Evolutionary conservation across 352 stramenopile genomes (phyloP).

Genomic region (Phytophthora fragariaefolia): DNA sequence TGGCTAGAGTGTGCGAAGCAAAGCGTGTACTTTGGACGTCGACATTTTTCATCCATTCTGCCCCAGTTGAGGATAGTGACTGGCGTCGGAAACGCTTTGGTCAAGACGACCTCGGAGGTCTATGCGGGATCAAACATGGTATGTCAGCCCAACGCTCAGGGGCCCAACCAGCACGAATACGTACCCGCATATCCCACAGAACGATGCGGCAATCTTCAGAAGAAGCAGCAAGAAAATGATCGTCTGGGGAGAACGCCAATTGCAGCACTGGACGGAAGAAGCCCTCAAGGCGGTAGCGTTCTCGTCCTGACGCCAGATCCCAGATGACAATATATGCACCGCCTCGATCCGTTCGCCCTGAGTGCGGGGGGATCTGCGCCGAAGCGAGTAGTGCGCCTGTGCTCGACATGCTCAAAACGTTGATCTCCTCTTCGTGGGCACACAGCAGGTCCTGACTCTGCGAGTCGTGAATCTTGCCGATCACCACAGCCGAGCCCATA

Average conservation of each 20-base stretch:
- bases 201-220: constrained; percentile 71
- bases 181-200: constrained; percentile 79
- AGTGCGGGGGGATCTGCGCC: constrained; percentile 51
- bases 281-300: constrained; percentile 61
- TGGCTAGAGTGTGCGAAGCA: constrained; percentile 76
- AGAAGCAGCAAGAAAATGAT: constrained; percentile 77
- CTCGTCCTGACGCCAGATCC: constrained; percentile 43
- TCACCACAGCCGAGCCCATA: constrained; percentile 61
- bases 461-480: constrained; percentile 56
- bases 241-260: constrained; percentile 77
- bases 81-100: constrained; percentile 66
- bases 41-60: constrained; percentile 67
- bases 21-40: constrained; percentile 72
- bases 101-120: constrained; percentile 76
- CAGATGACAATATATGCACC: constrained; percentile 35
- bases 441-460: constrained; percentile 64
- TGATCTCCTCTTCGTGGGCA: constrained; percentile 66
- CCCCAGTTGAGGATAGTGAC: constrained; percentile 80
- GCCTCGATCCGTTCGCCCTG: constrained; percentile 31
- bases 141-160: background rate
- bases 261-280: constrained; percentile 73
- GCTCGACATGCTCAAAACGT: constrained; percentile 49
- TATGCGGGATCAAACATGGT: constrained; percentile 24
- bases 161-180: constrained; percentile 15
- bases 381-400: constrained; percentile 50